phyloP scores from a whole-genome alignment of 2,329 filamentous ascomycete genomes.

The Apiospora koreana region DNA sequence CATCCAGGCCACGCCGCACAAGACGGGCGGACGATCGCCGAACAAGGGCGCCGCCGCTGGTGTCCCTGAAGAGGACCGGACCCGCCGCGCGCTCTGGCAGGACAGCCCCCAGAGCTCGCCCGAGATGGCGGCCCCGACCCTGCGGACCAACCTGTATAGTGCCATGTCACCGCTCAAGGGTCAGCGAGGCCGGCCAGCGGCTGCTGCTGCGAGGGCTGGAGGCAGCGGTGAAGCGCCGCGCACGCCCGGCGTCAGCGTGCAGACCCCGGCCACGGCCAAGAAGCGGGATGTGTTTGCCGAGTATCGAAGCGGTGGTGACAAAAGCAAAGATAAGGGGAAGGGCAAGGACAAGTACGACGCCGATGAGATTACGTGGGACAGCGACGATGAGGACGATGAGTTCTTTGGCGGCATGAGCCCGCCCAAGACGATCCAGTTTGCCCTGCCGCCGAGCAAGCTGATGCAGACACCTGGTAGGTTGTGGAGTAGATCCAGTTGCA shows the following conservation, averaged over 20 bases:
- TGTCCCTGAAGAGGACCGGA: conserved; percentile 33
- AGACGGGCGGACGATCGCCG: conserved; percentile 38
- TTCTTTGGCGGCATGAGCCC: conserved; percentile 77
- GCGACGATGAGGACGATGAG: conserved; percentile 64
- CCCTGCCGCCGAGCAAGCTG: conserved; percentile 73
- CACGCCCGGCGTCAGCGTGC: conserved; percentile 83
- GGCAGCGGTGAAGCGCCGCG: conserved; percentile 51
- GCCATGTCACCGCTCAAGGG: conserved; percentile 61
- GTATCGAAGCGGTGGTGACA: conserved; percentile 19
- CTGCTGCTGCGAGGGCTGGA: conserved; percentile 33
- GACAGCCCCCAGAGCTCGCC: conserved; percentile 72
- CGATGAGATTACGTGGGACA: conserved; percentile 71
- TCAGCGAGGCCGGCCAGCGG: conserved; percentile 41
- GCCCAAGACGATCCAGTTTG: conserved; percentile 90
- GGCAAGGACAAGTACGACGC: conserved; percentile 35
- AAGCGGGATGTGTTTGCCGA: conserved; percentile 51
- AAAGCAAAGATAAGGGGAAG: conserved; percentile 24
- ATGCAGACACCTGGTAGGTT: conserved; percentile 75
- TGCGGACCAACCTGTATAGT: conserved; percentile 81
- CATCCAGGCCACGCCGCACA: conserved; percentile 86
- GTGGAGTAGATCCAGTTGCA: neutral
- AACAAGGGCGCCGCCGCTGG: conserved; percentile 29
- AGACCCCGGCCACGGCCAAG: conserved; percentile 65
- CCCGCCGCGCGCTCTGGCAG: conserved; percentile 44
- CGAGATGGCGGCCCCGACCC: conserved; percentile 76